Evolutionary conservation across 768 basidiomycete species (phyloP).

Genomic region (Rhodotorula diobovata): DNA sequence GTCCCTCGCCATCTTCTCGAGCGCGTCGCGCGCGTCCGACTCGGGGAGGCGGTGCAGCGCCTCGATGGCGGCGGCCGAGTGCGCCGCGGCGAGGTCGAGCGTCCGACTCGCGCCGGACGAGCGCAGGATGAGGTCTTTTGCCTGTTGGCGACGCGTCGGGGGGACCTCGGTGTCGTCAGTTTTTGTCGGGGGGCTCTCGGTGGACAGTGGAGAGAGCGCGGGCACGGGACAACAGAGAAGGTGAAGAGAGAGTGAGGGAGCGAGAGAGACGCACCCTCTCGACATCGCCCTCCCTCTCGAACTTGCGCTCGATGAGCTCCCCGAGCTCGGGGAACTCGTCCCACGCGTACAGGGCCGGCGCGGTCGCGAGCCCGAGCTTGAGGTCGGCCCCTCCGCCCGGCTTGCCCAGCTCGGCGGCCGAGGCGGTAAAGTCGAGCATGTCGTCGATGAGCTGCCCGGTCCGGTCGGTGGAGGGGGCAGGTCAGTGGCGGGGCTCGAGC

Average conservation of each 20-base stretch:
- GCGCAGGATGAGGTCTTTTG: constrained; percentile 60
- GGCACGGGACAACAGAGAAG: too few relatives aligned
- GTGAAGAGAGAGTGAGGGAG: neutral
- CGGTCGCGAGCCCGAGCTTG: constrained; percentile 76
- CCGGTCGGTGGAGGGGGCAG: neutral
- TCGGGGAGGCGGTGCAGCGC: constrained; percentile 68
- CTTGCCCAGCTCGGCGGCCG: constrained; percentile 73
- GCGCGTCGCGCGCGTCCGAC: constrained; percentile 70
- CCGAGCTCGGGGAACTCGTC: constrained; percentile 74
- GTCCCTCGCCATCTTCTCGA: constrained; percentile 49
- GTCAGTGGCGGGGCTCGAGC: neutral
- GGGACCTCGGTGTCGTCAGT: neutral
- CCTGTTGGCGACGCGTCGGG: constrained; percentile 51
- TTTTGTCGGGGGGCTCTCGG: too few relatives aligned
- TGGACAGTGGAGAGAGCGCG: too few relatives aligned
- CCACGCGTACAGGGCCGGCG: constrained; percentile 77
- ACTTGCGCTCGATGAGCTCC: constrained; percentile 72
- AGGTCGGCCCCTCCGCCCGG: constrained; percentile 77
- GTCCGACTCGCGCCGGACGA: constrained; percentile 77
- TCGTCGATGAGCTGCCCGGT: constrained; percentile 95
- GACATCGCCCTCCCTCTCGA: constrained; percentile 70
- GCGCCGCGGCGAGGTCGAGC: constrained; percentile 64
- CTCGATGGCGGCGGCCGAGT: constrained; percentile 72
- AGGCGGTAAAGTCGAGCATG: constrained; percentile 83
- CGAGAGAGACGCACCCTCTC: constrained; percentile 55